Base-by-base conservation (phyloP, 495 filamentous ascomycete genomes). In the Margaritispora aquatica region DNA sequence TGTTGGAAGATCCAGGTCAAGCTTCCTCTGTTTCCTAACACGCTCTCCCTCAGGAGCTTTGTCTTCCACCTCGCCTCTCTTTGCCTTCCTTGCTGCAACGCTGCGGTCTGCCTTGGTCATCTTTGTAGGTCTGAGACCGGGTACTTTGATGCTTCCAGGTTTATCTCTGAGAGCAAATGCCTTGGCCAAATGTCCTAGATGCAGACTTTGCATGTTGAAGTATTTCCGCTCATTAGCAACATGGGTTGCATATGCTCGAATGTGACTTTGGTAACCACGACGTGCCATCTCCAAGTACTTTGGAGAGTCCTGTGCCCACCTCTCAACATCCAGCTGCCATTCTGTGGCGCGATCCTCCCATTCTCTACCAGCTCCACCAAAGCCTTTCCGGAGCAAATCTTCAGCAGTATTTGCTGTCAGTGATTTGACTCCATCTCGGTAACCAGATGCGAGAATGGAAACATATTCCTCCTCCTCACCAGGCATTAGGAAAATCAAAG, bases 211-310 rank as follows among this genome's bases (percentile, higher is more conserved):
- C 66, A 96, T 90, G 69, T 96, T 86, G 72, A 97, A 98, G 64
- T 88, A 89, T 26, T 70, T 72, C 31, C 93, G 81, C 74, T 98
- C 94, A 54, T 84, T 80, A 10, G 85, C 80, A 9, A 95, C 85
- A 71, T 97, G 94, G 0, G 94, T 98, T 1, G 95, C 89, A 67
- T 98, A 98, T 0, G 95, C 94, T 17, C 95, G 79, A 51, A 97
- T 85, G 67, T 97, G 92, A 17, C 89, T 94, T 62, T 93, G 88
- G 75, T 87, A 98, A 0, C 87, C 94, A 49, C 87, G 84, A 9
- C 88, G 78, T 0, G 86, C 92, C 70, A 89, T 76, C 58, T 89
- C 88, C 1, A 92, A 79, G 34, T 81, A 78, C 46, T 78, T 70
- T 7, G 78, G 75, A 51, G 84, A 78, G 20, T 83, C 80, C 2